A percentile compares a stretch with the other conserved stretches of the same genome.
phyloP scores from a whole-genome alignment of 139 green algal genomes.

The Volvox africanus region DNA sequence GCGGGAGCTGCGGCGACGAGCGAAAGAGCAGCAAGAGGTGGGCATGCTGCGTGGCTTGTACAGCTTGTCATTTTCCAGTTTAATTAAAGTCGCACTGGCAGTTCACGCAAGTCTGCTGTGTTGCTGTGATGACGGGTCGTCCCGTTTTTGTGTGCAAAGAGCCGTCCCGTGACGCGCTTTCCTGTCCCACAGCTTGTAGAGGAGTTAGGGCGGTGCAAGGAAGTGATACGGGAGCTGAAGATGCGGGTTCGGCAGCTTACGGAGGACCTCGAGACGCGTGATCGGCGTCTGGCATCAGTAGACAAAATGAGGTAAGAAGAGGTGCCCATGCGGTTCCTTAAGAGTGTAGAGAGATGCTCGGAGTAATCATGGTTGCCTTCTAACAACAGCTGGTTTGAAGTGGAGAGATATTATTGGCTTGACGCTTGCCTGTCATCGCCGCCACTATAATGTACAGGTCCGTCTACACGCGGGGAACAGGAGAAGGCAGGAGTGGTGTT shows the following conservation, averaged over 20 bases:
- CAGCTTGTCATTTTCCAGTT: neutral
- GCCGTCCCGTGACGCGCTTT: no score
- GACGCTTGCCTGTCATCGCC: no score
- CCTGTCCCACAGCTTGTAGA: slow-evolving; percentile 40
- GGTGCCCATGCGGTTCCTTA: neutral
- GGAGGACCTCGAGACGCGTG: slow-evolving; percentile 66
- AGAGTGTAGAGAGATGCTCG: no score
- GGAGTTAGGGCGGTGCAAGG: slow-evolving; percentile 53
- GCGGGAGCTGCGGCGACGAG: slow-evolving; percentile 74
- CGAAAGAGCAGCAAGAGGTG: slow-evolving; percentile 71
- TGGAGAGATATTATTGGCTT: no score
- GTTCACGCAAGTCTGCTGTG: neutral
- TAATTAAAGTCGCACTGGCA: neutral
- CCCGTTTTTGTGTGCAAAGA: no score
- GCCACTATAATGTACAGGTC: no score
- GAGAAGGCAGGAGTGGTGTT: neutral
- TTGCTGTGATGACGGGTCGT: neutral
- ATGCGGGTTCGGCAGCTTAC: slow-evolving; percentile 63
- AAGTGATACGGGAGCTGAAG: slow-evolving; percentile 65
- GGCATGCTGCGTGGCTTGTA: neutral
- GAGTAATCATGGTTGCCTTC: no score
- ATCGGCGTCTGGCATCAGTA: slow-evolving; percentile 10
- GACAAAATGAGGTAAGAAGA: slow-evolving; percentile 33
- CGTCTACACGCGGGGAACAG: no score
- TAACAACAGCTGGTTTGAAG: no score